Evolutionary conservation across 2,329 filamentous ascomycete genomes (phyloP), one percentile per base, ranked within the genome.

Genomic region (Metarhizium robertsii): DNA sequence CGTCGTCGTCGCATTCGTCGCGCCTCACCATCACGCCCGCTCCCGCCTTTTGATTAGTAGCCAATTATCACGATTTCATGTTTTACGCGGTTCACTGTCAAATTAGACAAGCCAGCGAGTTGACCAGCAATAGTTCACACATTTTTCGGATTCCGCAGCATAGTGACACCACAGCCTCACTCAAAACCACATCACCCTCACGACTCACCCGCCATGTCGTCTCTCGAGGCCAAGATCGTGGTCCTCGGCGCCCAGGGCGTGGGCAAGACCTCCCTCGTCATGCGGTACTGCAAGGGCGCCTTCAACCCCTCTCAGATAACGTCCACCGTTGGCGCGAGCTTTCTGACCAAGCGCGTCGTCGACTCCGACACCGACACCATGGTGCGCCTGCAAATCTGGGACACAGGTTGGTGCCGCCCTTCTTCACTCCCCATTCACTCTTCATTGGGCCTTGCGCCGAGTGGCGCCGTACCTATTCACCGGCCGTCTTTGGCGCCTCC

Each of bases 311-410:
- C 77, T n/a, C 73, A 83, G 67, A 76, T 76, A 49, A 81, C 78
- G 3, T 87, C 85, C 5, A 92, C 88, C n/a, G 84, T 92, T 57
- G 88, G 88, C 67, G 88, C 88, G 32, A 88, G 84, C 66, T 91
- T 91, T 70, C 77, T 90, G 68, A 88, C 88, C 47, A 91, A 91
- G 73, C 83, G 86, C 65, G 85, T 91, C 58, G 78, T 88, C 61
- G 92, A 96, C 71, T 84, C 83, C 59, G 89, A 96, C 68, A 89
- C 87, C 25, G 89, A 92, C 64, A 94, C 90, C 1, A 79, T 88
- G 29, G 90, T 96, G 40, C 84, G 92, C n/a, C 78, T 96, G 42
- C 92, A 96, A 67, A 95, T 96, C 62, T 96, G 92, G 92, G 92
- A 96, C 68, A 96, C 92, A 38, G 90, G 80, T 83, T 68, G 57